phyloP scores from a whole-genome alignment of 176 grass and related monocot genomes.

The barley (Hordeum vulgare) region MorexV3_pseudomolecules_assembly NC_058522.1:549832429-549832928 shows the following conservation, averaged over 20 bases:
- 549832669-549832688: slow-evolving; percentile 33
- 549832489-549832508: slow-evolving; percentile 67
- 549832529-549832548: slow-evolving; percentile 77
- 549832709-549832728: slow-evolving; percentile 74
- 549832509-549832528: slow-evolving; percentile 67
- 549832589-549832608: neutral
- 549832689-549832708: slow-evolving; percentile 35
- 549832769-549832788: slow-evolving; percentile 87
- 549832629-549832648: neutral
- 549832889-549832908: slow-evolving; percentile 92
- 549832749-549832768: slow-evolving; percentile 78
- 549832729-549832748: slow-evolving; percentile 78
- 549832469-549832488: slow-evolving; percentile 93
- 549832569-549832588: slow-evolving; percentile 23
- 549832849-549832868: slow-evolving; percentile 78
- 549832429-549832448: slow-evolving; percentile 84
- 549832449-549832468: slow-evolving; percentile 79
- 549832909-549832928: slow-evolving; percentile 89
- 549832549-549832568: slow-evolving; percentile 97
- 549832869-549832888: slow-evolving; percentile 89
- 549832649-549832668: neutral
- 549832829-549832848: slow-evolving; percentile 61
- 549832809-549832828: slow-evolving; percentile 77
- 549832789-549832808: slow-evolving; percentile 88
- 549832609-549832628: neutral